A percentile compares a stretch with the other conserved stretches of the same genome.
These are phyloP conservation scores for Lojkania enalia DNA, from an alignment of 2,329 filamentous ascomycete genomes.

Conservation along the genomic window DNA sequence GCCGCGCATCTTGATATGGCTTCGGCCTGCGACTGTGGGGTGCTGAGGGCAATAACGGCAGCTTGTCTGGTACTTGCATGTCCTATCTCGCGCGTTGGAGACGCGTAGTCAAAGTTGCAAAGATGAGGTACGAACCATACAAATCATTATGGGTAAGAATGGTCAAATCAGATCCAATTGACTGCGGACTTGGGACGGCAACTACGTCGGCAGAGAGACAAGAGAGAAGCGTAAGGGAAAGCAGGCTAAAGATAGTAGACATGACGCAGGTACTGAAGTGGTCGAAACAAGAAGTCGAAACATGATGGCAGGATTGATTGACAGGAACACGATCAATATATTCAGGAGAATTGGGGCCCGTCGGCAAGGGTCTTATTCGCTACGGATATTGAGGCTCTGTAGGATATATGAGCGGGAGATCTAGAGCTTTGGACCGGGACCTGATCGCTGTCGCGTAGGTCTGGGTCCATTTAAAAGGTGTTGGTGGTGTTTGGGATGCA, in stretches of 20 bases:
- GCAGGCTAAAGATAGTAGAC: slow-evolving; percentile 15
- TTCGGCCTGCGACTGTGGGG: slow-evolving; percentile 11
- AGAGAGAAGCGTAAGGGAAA: slow-evolving; percentile 13
- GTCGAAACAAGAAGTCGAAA: slow-evolving; percentile 9
- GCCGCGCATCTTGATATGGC: slow-evolving; percentile 23
- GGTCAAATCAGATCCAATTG: slow-evolving; percentile 33
- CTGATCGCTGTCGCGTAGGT: not conserved
- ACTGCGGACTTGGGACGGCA: slow-evolving; percentile 24
- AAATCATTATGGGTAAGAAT: slow-evolving; percentile 36
- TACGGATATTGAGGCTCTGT: slow-evolving; percentile 20
- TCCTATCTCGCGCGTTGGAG: slow-evolving; percentile 8
- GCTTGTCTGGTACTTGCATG: slow-evolving; percentile 24
- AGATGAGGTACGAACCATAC: slow-evolving; percentile 17
- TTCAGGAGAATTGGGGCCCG: not conserved
- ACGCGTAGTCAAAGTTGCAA: not conserved
- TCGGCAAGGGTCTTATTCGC: slow-evolving; percentile 8
- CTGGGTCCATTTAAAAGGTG: not conserved
- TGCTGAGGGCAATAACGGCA: slow-evolving; percentile 23
- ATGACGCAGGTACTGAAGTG: slow-evolving; percentile 13
- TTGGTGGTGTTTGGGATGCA: not conserved
- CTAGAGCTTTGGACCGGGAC: slow-evolving; percentile 4
- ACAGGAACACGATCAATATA: slow-evolving; percentile 15
- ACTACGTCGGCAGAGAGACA: slow-evolving; percentile 7
- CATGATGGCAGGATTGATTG: slow-evolving; percentile 7
- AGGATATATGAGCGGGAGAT: slow-evolving; percentile 12